Evolutionary conservation across 495 filamentous ascomycete species (phyloP).

Genomic region (Hypomontagnella submonticulosa): DNA sequence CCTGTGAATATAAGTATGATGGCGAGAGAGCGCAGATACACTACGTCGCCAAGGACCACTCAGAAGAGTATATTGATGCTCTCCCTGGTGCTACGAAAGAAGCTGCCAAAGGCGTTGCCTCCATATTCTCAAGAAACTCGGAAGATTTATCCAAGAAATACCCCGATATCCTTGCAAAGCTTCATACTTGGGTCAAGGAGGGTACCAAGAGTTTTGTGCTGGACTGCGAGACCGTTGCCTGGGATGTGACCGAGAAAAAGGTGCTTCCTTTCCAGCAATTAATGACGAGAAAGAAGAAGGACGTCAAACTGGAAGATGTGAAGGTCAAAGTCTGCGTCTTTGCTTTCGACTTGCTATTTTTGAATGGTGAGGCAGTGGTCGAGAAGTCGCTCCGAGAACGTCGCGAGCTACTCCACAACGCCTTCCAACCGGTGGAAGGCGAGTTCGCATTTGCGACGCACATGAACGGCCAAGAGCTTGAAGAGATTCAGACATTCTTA

Average conservation of each 20-base stretch:
- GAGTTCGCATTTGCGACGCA: constrained; percentile 92
- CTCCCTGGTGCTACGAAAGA: constrained; percentile 65
- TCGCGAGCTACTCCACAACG: constrained; percentile 75
- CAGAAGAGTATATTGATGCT: constrained; percentile 64
- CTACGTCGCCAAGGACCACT: constrained; percentile 86
- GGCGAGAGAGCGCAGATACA: constrained; percentile 97
- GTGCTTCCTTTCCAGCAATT: constrained; percentile 96
- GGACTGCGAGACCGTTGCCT: constrained; percentile 98
- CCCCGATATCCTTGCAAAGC: constrained; percentile 89
- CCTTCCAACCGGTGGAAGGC: constrained; percentile 81
- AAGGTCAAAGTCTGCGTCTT: constrained; percentile 98
- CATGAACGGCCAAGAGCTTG: constrained; percentile 88
- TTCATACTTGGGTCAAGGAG: constrained; percentile 86
- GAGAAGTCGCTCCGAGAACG: constrained; percentile 88
- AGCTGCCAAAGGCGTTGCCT: constrained; percentile 73
- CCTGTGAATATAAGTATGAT: constrained; percentile 99
- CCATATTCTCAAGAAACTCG: constrained; percentile 96
- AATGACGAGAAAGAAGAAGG: constrained; percentile 97
- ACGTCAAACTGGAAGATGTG: constrained; percentile 96
- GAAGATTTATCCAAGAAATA: constrained; percentile 98
- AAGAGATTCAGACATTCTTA: constrained; percentile 90
- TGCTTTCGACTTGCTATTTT: constrained; percentile 92
- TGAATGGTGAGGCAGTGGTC: constrained; percentile 92
- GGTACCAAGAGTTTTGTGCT: constrained; percentile 94
- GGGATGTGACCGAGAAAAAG: constrained; percentile 92